These are phyloP conservation scores for Dorcoceras hygrometricum DNA, from an alignment of 257 asterid genomes.

Conservation along the genomic window DNA sequence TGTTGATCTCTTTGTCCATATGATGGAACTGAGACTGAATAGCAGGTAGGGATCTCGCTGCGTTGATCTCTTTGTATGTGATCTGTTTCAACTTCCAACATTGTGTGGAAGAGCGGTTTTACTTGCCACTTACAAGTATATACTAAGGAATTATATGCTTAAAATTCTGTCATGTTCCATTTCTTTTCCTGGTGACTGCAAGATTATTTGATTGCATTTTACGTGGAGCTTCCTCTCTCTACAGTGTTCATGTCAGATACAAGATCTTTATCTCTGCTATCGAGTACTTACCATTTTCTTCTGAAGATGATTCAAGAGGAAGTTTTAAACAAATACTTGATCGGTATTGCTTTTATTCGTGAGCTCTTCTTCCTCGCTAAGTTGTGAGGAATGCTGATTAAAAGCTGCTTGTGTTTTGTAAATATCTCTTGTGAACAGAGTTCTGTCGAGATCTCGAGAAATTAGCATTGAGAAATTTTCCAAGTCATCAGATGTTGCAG, in stretches of 20 bases:
- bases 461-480: slow-evolving; percentile 49
- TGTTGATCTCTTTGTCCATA: slow-evolving; percentile 90
- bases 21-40: slow-evolving; percentile 97
- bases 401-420: slow-evolving; percentile 23
- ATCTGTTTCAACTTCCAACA: neutral
- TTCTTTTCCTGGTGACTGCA: slow-evolving; percentile 15
- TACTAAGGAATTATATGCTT: neutral
- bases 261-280: slow-evolving; percentile 87
- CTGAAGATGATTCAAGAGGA: slow-evolving; percentile 70
- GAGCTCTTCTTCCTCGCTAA: slow-evolving; percentile 1
- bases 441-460: slow-evolving; percentile 86
- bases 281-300: slow-evolving; percentile 78
- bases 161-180: slow-evolving; percentile 7
- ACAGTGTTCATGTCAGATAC: slow-evolving; percentile 81
- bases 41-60: too few species aligned
- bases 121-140: neutral
- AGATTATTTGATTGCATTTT: slow-evolving; percentile 19
- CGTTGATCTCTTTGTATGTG: too few species aligned
- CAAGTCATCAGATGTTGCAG: slow-evolving; percentile 63
- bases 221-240: slow-evolving; percentile 27
- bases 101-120: neutral
- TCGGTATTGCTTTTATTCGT: slow-evolving; percentile 48
- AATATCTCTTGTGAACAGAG: slow-evolving; percentile 44
- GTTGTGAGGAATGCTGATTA: slow-evolving; percentile 11
- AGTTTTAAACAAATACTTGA: slow-evolving; percentile 92